phyloP scores from a whole-genome alignment of 192 early-diverging fungal species.

The Coemansia sp. region DNA sequence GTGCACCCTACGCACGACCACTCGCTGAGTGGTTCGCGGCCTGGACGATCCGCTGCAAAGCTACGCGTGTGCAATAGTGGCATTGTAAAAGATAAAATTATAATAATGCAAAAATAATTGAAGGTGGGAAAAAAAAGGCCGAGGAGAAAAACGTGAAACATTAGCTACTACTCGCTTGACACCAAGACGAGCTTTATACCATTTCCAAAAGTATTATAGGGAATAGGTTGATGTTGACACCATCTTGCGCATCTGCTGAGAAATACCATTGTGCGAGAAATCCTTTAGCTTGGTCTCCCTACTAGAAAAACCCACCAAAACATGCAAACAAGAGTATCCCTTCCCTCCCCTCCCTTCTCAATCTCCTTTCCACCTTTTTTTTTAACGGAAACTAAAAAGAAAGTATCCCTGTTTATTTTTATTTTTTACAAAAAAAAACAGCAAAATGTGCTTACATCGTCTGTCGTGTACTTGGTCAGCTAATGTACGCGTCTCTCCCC shows the following conservation, averaged over 20 bases:
- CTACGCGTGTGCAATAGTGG: not conserved
- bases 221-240: not conserved
- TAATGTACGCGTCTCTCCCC: no score
- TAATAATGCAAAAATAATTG: no score
- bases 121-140: not conserved
- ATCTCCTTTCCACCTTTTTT: no score
- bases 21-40: not conserved
- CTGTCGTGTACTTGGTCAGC: no score
- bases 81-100: not conserved
- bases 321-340: not conserved
- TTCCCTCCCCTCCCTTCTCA: not conserved
- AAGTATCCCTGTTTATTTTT: no score
- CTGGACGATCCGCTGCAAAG: constrained; percentile 1
- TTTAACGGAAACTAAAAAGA: no score
- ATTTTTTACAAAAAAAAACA: no score
- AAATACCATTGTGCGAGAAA: not conserved
- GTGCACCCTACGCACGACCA: constrained; percentile 12
- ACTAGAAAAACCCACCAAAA: not conserved
- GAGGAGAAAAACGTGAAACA: not conserved
- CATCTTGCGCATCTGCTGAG: not conserved
- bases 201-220: not conserved
- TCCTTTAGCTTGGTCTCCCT: not conserved
- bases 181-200: not conserved
- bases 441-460: no score
- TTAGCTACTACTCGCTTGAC: not conserved